These are phyloP conservation scores for Coemansia sp. DNA, from an alignment of 371 early-diverging fungal genomes.

Conservation along the genomic window DNA sequence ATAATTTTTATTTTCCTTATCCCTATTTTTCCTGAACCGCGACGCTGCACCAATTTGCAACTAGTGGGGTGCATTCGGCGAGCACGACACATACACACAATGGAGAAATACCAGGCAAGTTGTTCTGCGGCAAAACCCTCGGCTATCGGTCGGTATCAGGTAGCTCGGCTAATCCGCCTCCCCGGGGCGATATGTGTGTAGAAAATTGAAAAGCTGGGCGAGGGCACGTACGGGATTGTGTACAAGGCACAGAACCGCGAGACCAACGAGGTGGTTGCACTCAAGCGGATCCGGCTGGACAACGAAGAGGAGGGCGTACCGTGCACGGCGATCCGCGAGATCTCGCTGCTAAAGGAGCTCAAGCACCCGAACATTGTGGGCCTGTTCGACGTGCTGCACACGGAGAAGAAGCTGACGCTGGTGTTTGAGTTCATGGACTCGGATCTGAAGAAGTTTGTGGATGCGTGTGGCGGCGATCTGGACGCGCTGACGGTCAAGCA, in stretches of 20 bases:
- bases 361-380: slow-evolving; percentile 95
- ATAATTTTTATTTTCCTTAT: not conserved
- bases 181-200: slow-evolving; percentile 36
- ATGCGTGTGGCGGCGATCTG: slow-evolving; percentile 78
- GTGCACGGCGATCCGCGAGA: slow-evolving; percentile 98
- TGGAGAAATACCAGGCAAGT: slow-evolving; percentile 80
- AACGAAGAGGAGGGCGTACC: slow-evolving; percentile 97
- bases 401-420: slow-evolving; percentile 88
- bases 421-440: slow-evolving; percentile 96
- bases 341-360: slow-evolving; percentile 92
- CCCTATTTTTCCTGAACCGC: not conserved
- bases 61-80: not conserved
- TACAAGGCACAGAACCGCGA: slow-evolving; percentile 95
- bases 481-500: slow-evolving; percentile 71
- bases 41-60: not conserved
- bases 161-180: not conserved
- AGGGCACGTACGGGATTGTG: slow-evolving; percentile 95
- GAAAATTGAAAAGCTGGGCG: slow-evolving; percentile 92
- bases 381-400: slow-evolving; percentile 93
- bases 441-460: slow-evolving; percentile 91
- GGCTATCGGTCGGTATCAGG: no score
- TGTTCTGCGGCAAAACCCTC: no score
- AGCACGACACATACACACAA: slow-evolving; percentile 18
- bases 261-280: slow-evolving; percentile 92
- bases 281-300: slow-evolving; percentile 96